These are phyloP conservation scores for Aspergillus cavernicola DNA, from an alignment of 495 filamentous ascomycete species.

Conservation along the genomic window DNA sequence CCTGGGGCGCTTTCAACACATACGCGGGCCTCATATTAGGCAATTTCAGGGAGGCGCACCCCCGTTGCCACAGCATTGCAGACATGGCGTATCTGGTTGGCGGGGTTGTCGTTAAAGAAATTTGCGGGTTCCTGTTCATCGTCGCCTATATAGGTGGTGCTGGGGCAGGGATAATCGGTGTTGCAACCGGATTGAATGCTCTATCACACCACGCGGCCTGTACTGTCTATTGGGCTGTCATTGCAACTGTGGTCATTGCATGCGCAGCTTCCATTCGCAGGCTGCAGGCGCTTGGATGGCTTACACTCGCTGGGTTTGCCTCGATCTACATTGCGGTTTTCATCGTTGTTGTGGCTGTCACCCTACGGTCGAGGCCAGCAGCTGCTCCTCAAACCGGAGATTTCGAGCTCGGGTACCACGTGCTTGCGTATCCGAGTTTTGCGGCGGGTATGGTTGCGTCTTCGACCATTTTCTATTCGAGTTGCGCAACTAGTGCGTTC, in stretches of 20 bases:
- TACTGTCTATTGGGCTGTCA: slow-evolving; percentile 42
- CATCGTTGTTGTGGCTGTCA: slow-evolving; percentile 65
- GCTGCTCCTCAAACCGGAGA: slow-evolving; percentile 19
- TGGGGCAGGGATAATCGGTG: background rate
- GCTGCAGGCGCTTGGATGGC: slow-evolving; percentile 31
- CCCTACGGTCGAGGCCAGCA: slow-evolving; percentile 40
- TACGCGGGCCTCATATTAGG: slow-evolving; percentile 33
- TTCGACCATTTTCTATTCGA: slow-evolving; percentile 60
- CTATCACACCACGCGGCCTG: slow-evolving; percentile 62
- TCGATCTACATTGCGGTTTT: slow-evolving; percentile 39
- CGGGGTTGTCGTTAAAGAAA: background rate
- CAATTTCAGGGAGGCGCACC: slow-evolving; percentile 32
- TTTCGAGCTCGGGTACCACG: slow-evolving; percentile 29
- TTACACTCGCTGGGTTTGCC: slow-evolving; percentile 42
- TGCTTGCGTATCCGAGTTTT: slow-evolving; percentile 28
- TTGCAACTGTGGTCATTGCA: slow-evolving; percentile 29
- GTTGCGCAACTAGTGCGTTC: slow-evolving; percentile 57
- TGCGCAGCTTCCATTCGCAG: slow-evolving; percentile 32
- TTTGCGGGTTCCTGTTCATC: background rate
- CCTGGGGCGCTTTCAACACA: slow-evolving; percentile 60
- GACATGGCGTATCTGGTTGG: slow-evolving; percentile 53
- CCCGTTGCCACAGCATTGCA: slow-evolving; percentile 51
- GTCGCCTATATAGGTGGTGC: background rate
- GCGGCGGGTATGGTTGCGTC: slow-evolving; percentile 37
- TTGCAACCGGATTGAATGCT: slow-evolving; percentile 64